A percentile compares a stretch with the other conserved stretches of the same genome.
Conservation (phyloP, 805 yeast genomes). For the Candida patagonica region DNA sequence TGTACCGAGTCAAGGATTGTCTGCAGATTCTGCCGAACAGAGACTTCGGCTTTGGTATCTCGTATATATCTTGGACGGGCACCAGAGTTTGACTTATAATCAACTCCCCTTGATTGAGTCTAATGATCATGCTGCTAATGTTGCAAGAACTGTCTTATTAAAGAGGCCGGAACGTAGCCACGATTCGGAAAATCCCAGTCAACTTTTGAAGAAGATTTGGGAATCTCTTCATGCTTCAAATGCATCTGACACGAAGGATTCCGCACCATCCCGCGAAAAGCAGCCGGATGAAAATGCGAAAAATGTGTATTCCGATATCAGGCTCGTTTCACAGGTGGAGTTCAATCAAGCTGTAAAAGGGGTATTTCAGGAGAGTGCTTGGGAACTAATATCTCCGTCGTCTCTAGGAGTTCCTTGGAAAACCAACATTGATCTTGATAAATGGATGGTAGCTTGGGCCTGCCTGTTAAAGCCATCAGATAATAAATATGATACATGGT, state of each 20-base stretch:
- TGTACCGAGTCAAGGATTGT: constrained; percentile 10
- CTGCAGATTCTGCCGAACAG: constrained; percentile 29
- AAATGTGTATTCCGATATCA: constrained; percentile 31
- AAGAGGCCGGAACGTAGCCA: neutral
- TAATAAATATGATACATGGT: constrained; percentile 44
- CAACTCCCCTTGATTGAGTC: constrained; percentile 46
- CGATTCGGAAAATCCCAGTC: neutral
- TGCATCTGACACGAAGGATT: neutral
- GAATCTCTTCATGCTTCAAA: neutral
- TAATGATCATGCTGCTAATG: constrained; percentile 30
- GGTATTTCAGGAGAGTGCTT: constrained; percentile 48
- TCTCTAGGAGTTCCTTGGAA: constrained; percentile 61
- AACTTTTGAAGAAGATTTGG: neutral
- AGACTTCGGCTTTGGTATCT: constrained; percentile 57
- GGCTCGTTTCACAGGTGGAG: constrained; percentile 61
- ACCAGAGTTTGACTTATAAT: constrained; percentile 52
- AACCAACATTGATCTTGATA: constrained; percentile 56
- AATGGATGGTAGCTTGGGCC: constrained; percentile 79
- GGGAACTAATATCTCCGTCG: constrained; percentile 52
- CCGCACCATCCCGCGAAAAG: neutral
- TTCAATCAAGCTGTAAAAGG: constrained; percentile 55
- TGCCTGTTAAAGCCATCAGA: constrained; percentile 53
- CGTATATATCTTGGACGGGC: constrained; percentile 57
- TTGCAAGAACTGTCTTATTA: constrained; percentile 2
- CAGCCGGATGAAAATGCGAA: neutral